Percentiles rank a stretch among this genome's conserved stretches.
These are phyloP conservation scores for Jimgerdemannia flammicorona DNA, from an alignment of 192 early-diverging fungal species.

Conservation along the genomic window DNA sequence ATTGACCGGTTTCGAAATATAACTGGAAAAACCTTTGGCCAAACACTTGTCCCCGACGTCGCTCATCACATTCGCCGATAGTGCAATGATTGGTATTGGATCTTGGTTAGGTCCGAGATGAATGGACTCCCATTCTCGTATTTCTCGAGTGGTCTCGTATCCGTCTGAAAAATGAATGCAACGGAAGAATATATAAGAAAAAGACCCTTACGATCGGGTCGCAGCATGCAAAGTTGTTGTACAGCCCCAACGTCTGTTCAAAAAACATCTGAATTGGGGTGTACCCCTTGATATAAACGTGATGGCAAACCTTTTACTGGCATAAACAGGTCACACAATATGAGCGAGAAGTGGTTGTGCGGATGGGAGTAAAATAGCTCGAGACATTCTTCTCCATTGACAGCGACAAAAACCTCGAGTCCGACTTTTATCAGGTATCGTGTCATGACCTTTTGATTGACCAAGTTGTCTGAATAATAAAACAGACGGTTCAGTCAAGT, in stretches of 20 bases:
- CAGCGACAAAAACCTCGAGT: constrained; percentile 38
- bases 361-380: constrained; percentile 40
- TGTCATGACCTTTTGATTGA: constrained; percentile 54
- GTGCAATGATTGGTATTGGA: constrained; percentile 49
- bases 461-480: constrained; percentile 41
- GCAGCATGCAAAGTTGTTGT: background rate
- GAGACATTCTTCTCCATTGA: constrained; percentile 44
- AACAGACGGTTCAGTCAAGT: background rate
- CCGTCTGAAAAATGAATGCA: constrained; percentile 32
- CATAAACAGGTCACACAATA: constrained; percentile 58
- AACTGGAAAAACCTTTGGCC: constrained; percentile 45
- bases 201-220: too few species aligned
- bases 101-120: constrained; percentile 20
- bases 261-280: background rate
- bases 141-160: constrained; percentile 46
- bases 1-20: constrained; percentile 54
- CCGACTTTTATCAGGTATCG: constrained; percentile 45
- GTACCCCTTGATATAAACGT: background rate
- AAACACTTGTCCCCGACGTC: constrained; percentile 45
- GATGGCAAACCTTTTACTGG: constrained; percentile 42
- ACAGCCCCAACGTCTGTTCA: background rate
- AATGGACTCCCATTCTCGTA: constrained; percentile 45
- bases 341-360: constrained; percentile 39
- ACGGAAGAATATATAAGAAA: too few species aligned
- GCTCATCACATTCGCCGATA: constrained; percentile 56